phyloP scores from a whole-genome alignment of 1,139 yeast species.

The Pichia sp. region DNA sequence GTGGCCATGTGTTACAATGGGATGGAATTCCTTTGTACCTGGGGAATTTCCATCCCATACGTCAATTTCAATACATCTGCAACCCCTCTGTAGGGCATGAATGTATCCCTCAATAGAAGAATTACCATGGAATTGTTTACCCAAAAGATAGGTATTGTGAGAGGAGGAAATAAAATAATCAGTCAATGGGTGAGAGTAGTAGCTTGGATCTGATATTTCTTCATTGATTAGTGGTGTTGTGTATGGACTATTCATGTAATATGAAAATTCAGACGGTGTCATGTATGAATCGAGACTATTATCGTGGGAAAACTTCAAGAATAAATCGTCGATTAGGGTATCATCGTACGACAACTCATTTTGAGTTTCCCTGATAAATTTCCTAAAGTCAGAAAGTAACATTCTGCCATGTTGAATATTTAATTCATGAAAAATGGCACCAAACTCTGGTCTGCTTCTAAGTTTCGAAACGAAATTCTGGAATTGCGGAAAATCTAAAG shows the following conservation, averaged over 20 bases:
- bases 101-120: constrained; percentile 90
- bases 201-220: constrained; percentile 36
- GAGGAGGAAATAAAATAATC: constrained; percentile 90
- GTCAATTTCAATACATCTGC: constrained; percentile 90
- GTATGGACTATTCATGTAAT: constrained; percentile 48
- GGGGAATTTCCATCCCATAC: constrained; percentile 73
- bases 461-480: constrained; percentile 60
- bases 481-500: constrained; percentile 65
- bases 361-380: constrained; percentile 52
- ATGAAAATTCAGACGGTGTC: constrained; percentile 36
- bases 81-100: constrained; percentile 85
- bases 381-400: constrained; percentile 38
- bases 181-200: constrained; percentile 62
- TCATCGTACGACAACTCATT: constrained; percentile 38
- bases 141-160: constrained; percentile 87
- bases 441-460: constrained; percentile 50
- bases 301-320: constrained; percentile 40
- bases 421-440: constrained; percentile 36
- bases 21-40: constrained; percentile 38
- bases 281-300: constrained; percentile 10
- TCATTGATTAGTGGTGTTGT: constrained; percentile 35
- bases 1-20: constrained; percentile 87
- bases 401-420: constrained; percentile 24
- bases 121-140: constrained; percentile 87
- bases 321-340: constrained; percentile 36